Evolutionary conservation across 2,329 filamentous ascomycete species (phyloP).

Genomic region (Xylaria sp.): DNA sequence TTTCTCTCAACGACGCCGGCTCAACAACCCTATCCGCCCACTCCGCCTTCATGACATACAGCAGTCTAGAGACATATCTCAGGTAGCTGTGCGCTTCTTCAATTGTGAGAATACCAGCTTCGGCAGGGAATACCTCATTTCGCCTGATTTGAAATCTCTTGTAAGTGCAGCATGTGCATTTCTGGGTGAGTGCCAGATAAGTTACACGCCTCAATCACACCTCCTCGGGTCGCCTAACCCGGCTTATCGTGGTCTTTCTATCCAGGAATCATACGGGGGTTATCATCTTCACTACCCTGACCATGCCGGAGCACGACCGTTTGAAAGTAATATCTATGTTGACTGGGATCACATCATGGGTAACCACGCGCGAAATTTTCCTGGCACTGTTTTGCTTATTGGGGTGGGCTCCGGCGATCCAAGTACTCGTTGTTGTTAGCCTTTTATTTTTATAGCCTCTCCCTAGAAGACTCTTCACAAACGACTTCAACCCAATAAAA

Average conservation of each 20-base stretch:
- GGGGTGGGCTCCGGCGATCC: constrained; percentile 30
- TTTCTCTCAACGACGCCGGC: constrained; percentile 4
- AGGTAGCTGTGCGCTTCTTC: constrained; percentile 32
- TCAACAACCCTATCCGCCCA: constrained; percentile 1
- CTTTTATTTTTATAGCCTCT: neutral
- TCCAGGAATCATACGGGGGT: constrained; percentile 9
- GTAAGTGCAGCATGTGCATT: constrained; percentile 29
- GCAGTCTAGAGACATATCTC: neutral
- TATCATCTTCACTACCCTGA: constrained; percentile 37
- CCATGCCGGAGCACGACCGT: constrained; percentile 3
- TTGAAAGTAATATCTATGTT: neutral
- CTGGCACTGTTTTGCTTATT: constrained; percentile 26
- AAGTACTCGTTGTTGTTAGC: constrained; percentile 2
- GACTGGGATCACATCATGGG: constrained; percentile 33
- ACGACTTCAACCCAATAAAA: neutral
- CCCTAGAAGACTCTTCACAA: too few relatives aligned
- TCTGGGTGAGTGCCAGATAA: constrained; percentile 33
- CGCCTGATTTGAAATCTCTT: constrained; percentile 16
- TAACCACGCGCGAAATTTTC: neutral
- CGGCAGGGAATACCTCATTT: neutral
- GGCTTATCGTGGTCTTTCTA: constrained; percentile 31
- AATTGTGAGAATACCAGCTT: constrained; percentile 23
- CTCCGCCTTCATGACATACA: neutral
- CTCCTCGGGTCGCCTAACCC: constrained; percentile 2
- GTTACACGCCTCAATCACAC: neutral